These are phyloP conservation scores for Aspergillus intermedius DNA, from an alignment of 2,329 filamentous ascomycete genomes.

Conservation along the genomic window DNA sequence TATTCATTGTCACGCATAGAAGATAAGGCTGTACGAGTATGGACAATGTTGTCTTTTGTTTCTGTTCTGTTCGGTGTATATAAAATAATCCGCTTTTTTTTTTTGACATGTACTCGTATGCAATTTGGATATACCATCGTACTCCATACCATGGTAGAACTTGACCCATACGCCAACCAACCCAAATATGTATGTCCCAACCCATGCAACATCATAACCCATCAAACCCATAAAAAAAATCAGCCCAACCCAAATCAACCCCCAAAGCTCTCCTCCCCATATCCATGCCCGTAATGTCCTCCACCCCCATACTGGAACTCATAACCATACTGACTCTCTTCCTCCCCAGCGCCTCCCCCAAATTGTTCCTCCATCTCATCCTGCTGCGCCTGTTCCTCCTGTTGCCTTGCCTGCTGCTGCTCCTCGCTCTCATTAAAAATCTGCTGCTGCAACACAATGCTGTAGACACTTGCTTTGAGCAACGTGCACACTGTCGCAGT, in stretches of 20 bases:
- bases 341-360: constrained; percentile 7
- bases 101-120: constrained; percentile 26
- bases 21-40: constrained; percentile 12
- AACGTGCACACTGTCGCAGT: constrained; percentile 91
- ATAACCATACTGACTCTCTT: neutral
- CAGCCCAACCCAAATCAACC: too few species aligned
- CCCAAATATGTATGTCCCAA: neutral
- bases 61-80: constrained; percentile 17
- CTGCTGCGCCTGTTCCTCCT: constrained; percentile 15
- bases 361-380: constrained; percentile 17
- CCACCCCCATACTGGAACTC: constrained; percentile 7
- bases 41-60: constrained; percentile 4
- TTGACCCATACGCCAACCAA: neutral
- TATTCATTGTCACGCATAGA: constrained; percentile 6
- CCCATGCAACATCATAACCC: too few species aligned
- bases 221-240: too few species aligned
- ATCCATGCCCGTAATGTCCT: neutral
- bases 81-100: constrained; percentile 11
- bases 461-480: constrained; percentile 96
- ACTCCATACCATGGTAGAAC: neutral
- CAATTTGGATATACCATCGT: constrained; percentile 1
- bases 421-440: constrained; percentile 59
- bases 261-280: neutral
- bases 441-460: constrained; percentile 96
- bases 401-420: constrained; percentile 17